Conservation (phyloP, 768 basidiomycete species). For the Fomitopsis pulvina region DNA sequence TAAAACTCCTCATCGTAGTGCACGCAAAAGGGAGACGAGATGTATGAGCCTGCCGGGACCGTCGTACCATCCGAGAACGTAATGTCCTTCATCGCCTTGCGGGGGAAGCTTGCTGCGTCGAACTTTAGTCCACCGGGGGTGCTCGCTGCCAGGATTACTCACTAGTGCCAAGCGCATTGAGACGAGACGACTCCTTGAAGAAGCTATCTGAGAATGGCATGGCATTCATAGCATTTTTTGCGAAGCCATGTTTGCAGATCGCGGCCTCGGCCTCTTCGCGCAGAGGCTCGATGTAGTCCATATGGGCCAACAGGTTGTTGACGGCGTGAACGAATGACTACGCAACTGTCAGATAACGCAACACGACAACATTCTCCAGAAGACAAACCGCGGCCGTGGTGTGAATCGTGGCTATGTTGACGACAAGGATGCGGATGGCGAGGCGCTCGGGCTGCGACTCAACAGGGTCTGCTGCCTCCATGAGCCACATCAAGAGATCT, state of each 20-base stretch:
- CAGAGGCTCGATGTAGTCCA: not conserved
- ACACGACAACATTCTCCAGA: not conserved
- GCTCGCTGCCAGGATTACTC: not conserved
- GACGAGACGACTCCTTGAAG: constrained; percentile 3
- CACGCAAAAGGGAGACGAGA: constrained; percentile 7
- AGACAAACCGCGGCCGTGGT: not conserved
- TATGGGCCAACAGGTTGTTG: not conserved
- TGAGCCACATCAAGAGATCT: constrained; percentile 3
- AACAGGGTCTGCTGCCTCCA: not conserved
- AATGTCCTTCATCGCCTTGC: constrained; percentile 10
- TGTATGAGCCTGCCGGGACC: constrained; percentile 10
- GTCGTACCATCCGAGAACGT: constrained; percentile 14
- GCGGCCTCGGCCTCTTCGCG: constrained; percentile 1
- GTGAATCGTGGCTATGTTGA: constrained; percentile 3
- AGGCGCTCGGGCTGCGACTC: not conserved
- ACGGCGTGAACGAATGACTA: constrained; percentile 3
- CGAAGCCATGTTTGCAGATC: not conserved
- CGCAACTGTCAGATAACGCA: not conserved
- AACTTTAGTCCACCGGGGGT: not conserved
- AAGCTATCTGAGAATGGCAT: constrained; percentile 2
- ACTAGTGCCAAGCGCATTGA: constrained; percentile 1
- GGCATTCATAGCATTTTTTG: not conserved
- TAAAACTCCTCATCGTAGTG: constrained; percentile 14
- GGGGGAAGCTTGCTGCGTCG: constrained; percentile 1
- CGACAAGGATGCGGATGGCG: constrained; percentile 1